These are phyloP conservation scores for Russula vinacea DNA, from an alignment of 768 basidiomycete species.

Conservation along the genomic window DNA sequence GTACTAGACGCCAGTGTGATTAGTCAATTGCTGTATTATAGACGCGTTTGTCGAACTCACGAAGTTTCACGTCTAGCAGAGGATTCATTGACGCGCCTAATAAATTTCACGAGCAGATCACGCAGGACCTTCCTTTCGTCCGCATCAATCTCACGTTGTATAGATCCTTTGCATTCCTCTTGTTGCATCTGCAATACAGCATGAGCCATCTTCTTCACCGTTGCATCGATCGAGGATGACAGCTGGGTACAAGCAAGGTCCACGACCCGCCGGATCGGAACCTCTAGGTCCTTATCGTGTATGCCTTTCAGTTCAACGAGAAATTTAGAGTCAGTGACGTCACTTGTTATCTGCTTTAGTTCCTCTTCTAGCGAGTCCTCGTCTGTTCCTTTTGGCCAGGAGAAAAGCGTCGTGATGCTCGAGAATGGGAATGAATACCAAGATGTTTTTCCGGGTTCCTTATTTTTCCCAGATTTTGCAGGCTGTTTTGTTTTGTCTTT, in stretches of 20 bases:
- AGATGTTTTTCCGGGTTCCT: neutral
- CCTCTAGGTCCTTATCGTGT: neutral
- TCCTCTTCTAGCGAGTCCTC: conserved; percentile 11
- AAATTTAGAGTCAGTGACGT: conserved; percentile 14
- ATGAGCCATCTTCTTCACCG: neutral
- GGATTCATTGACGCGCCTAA: neutral
- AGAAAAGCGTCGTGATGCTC: neutral
- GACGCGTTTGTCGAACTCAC: neutral
- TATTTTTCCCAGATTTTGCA: neutral
- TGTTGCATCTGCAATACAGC: conserved; percentile 18
- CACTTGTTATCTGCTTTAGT: neutral
- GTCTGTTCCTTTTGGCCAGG: no score
- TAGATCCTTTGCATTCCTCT: neutral
- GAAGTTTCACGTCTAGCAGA: neutral
- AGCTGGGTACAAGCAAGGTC: conserved; percentile 13
- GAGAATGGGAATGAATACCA: no score
- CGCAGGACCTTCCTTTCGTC: neutral
- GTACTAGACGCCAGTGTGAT: neutral
- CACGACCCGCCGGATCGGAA: neutral
- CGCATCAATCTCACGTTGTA: conserved; percentile 4
- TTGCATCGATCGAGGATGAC: neutral
- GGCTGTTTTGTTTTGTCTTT: neutral
- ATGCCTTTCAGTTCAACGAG: conserved; percentile 11
- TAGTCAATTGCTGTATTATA: no score
- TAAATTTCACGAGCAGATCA: neutral